Evolutionary conservation across 192 early-diverging fungal genomes (phyloP).

Genomic region (Allomyces macrogynus): DNA sequence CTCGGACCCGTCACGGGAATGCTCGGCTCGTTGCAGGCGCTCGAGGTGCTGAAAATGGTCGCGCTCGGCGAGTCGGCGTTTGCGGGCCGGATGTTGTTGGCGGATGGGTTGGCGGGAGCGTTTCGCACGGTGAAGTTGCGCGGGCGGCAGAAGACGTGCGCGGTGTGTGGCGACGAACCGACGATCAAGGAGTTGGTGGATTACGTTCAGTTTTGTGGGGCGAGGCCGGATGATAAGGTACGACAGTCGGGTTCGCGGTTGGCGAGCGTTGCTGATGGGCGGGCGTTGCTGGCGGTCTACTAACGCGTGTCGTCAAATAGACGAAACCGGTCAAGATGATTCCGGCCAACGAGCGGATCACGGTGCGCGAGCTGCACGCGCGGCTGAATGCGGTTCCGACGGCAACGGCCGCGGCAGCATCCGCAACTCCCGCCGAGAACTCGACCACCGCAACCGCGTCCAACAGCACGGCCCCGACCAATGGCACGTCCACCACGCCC

Average conservation of each 20-base stretch:
- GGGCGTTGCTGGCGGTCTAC: not conserved
- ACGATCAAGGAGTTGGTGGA: conserved; percentile 65
- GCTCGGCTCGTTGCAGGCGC: conserved; percentile 77
- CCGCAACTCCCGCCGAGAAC: not conserved
- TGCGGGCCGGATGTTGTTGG: conserved; percentile 36
- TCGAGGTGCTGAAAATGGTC: conserved; percentile 75
- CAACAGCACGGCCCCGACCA: not conserved
- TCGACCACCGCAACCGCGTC: not conserved
- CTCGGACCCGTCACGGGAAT: conserved; percentile 81
- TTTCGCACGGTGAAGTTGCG: conserved; percentile 69
- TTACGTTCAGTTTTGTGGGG: conserved; percentile 79
- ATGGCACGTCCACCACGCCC: not conserved
- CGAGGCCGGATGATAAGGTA: conserved; percentile 54
- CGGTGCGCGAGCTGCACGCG: conserved; percentile 1
- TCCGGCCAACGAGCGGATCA: conserved; percentile 6
- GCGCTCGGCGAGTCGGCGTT: not conserved
- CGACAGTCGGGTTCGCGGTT: conserved; percentile 4
- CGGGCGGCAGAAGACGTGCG: conserved; percentile 42
- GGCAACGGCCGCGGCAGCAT: not conserved
- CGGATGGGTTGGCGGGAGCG: conserved; percentile 50
- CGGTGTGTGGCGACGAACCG: conserved; percentile 69
- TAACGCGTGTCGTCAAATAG: not conserved
- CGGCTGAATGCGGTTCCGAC: conserved; percentile 3
- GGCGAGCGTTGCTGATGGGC: conserved; percentile 1
- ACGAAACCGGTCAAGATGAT: conserved; percentile 6